Base-by-base conservation (phyloP, 164 flowering plant species). In the Vitis rupestris region DNA sequence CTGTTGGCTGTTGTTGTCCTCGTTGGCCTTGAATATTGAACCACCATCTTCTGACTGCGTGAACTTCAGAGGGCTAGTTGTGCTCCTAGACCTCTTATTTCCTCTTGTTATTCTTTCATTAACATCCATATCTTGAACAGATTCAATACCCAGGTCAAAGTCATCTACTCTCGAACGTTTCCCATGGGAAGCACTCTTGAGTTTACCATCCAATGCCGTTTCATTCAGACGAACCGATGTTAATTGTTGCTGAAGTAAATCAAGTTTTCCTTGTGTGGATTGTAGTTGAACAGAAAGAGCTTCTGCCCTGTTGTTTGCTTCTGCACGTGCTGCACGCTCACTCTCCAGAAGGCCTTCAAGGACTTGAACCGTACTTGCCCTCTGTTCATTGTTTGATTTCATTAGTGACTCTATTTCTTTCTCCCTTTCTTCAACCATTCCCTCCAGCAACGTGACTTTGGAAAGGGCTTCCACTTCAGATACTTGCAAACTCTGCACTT, bases 341-440 rank as follows among this genome's bases (percentile, higher is more conserved):
- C 81, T 76, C 51, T 82, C 92, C 71, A 96, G 74, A 13, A 96
- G 87, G 55, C 76, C 68, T 72, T 96, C 86, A 65, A 96, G 96
- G 27, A 81, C 93, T 44, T 92, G 86, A 51, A 92, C 98, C 4
- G 90, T 92, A 56, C 68, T 80, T 6, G 87, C 83, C 73, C 98
- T 85, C 76, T 93, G 93, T 73, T 86, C 90, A 66, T 92, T 93
- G 82, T 88, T 85, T n/a, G 86, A 83, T 68, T 85, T 81, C 72
- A 96, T 72, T 9, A 93, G 79, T 13, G 85, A 73, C 68, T 90
- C 95, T 11, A 93, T 89, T 73, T 96, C 98, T 57, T 78, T 90
- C 74, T 93, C 94, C 79, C 96, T 81, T 69, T 93, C 97, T 69
- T 87, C 89, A 66, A 96, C 97, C 70, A 87, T 85, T 23, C 78